These are phyloP conservation scores for Zea mays DNA, from an alignment of 176 grass and related monocot species.

Conservation along the genomic window Zm-B73-REFERENCE-NAM-5.0 NC_050098.1:23686001-23686500, in stretches of 20 bases:
- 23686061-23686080: too few relatives aligned
- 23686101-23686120: too few relatives aligned
- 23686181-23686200: too few relatives aligned
- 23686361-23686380: not conserved
- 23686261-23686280: not conserved
- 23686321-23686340: slow-evolving; percentile 43
- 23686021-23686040: too few relatives aligned
- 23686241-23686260: slow-evolving; percentile 17
- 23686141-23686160: too few relatives aligned
- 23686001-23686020: too few relatives aligned
- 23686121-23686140: too few relatives aligned
- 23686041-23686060: too few relatives aligned
- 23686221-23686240: too few relatives aligned
- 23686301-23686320: not conserved
- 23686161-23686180: too few relatives aligned
- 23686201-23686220: too few relatives aligned
- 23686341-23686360: not conserved
- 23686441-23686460: slow-evolving; percentile 23
- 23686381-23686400: not conserved
- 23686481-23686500: slow-evolving; percentile 32
- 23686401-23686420: not conserved
- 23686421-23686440: not conserved
- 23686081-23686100: too few relatives aligned
- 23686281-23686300: not conserved
- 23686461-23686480: not conserved